Percentiles rank a stretch among this genome's conserved stretches.
phyloP scores from a whole-genome alignment of 176 grass and related monocot genomes.

The Pontederia paniculata region DNA sequence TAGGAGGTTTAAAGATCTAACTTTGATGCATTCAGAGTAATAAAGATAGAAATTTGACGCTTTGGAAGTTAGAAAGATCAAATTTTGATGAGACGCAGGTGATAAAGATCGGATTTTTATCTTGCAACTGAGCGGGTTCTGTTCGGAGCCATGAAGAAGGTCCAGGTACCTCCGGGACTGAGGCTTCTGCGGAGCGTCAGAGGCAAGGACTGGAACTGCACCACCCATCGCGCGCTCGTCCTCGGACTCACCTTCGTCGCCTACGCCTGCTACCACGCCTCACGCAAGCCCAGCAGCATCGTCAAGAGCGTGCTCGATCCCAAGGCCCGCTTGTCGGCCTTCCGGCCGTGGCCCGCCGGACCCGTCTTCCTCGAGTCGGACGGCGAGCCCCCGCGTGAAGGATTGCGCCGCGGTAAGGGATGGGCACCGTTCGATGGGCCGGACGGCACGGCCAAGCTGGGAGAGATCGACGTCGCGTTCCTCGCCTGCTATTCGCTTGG shows the following conservation, averaged over 20 bases:
- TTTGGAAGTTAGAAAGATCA: too few species aligned
- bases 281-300: constrained; percentile 54
- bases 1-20: too few species aligned
- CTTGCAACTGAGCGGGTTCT: too few species aligned
- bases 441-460: constrained; percentile 30
- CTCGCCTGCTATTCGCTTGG: constrained; percentile 55
- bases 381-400: not conserved
- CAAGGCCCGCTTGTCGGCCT: constrained; percentile 21
- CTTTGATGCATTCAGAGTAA: too few species aligned
- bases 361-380: not conserved
- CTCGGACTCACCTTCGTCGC: constrained; percentile 55
- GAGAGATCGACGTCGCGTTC: constrained; percentile 50
- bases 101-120: not conserved
- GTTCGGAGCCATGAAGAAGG: not conserved
- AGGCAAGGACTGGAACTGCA: constrained; percentile 29
- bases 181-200: constrained; percentile 31
- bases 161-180: not conserved
- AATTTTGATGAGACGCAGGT: too few species aligned
- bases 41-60: too few species aligned
- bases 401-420: not conserved
- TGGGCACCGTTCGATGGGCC: constrained; percentile 7
- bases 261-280: constrained; percentile 54
- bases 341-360: constrained; percentile 1
- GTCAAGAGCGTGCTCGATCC: constrained; percentile 41
- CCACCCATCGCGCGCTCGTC: constrained; percentile 42